Evolutionary conservation across 208 protist genomes (phyloP), one percentile per base, ranked within the genome.

Genomic region (Leishmania tropica): DNA sequence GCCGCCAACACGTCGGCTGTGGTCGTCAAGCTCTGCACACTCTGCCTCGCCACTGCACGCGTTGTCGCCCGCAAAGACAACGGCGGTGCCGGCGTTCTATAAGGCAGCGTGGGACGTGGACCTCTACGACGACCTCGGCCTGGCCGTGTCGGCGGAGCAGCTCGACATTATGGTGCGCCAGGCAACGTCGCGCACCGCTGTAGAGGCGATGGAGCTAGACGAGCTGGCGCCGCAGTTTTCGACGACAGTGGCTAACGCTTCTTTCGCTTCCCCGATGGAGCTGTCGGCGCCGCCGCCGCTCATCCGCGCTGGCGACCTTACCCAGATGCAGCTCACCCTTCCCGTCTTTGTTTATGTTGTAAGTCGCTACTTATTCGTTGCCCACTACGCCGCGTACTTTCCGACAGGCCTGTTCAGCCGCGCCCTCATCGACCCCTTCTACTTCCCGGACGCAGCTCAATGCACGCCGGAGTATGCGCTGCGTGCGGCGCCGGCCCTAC

Each of bases 311-410:
- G 47, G 65, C 15, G 72, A 84, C 21, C 77, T 83, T 28, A 81
- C 72, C 21, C 72, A 83, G 47, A 67, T 80, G 77, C 81, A 76
- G 70, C 64, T 96, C 24, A 88, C 91, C 19, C 76, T 96, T 28
- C 93, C 93, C 3, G 83, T 83, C n/a, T 96, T 95, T 85, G 93
- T 96, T 2, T 94, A 96, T 70, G 83, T 96, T 4, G 79, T 95
- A 42, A 94, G 91, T 83, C 86, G 93, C 62, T 88, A 90, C 31
- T 81, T 95, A 35, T 96, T 96, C 76, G 82, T 83, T 21, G 64
- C 89, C 31, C 84, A 87, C 70, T 96, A 93, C 85, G 75, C 89
- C 40, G 28, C 40, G 37, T 83, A 86, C 64, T 96, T 95, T 75
- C 90, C 93, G 13, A 15, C 83, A 2, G 86, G 87, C 1, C 62